Evolutionary conservation across 352 stramenopile genomes (phyloP).

Genomic region (Stramenopiles sp.): DNA sequence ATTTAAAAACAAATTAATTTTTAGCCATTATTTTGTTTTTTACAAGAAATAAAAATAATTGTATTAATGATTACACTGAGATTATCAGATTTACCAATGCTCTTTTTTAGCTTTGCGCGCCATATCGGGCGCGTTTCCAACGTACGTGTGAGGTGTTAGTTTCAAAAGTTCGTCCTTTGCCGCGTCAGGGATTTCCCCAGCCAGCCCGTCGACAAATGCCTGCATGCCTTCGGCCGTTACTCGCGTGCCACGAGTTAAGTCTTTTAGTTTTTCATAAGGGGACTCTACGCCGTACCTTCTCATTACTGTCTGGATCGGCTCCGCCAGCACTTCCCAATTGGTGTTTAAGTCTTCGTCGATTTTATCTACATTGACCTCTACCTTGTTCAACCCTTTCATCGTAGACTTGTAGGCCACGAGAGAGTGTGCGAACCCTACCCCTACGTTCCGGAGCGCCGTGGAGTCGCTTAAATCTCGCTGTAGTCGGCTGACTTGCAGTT

Average conservation of each 20-base stretch:
- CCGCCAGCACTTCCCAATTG: conserved; percentile 31
- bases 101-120: conserved; percentile 1
- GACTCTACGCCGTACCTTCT: conserved; percentile 20
- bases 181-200: conserved; percentile 22
- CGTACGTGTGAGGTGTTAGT: conserved; percentile 22
- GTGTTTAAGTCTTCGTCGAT: conserved; percentile 24
- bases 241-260: conserved; percentile 24
- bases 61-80: too few relatives aligned
- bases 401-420: conserved; percentile 24
- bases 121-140: conserved; percentile 21
- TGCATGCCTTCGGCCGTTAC: conserved; percentile 21
- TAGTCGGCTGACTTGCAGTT: conserved; percentile 26
- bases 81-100: neutral
- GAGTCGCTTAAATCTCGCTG: conserved; percentile 30
- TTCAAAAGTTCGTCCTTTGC: conserved; percentile 20
- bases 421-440: conserved; percentile 26
- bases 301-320: conserved; percentile 30
- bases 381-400: conserved; percentile 20
- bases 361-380: conserved; percentile 21
- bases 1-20: too few relatives aligned
- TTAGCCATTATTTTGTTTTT: too few relatives aligned
- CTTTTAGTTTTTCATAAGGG: conserved; percentile 31
- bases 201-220: conserved; percentile 22
- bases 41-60: too few relatives aligned
- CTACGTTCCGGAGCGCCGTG: conserved; percentile 26